phyloP scores from a whole-genome alignment of 768 basidiomycete species.

The Lactarius tabidus region DNA sequence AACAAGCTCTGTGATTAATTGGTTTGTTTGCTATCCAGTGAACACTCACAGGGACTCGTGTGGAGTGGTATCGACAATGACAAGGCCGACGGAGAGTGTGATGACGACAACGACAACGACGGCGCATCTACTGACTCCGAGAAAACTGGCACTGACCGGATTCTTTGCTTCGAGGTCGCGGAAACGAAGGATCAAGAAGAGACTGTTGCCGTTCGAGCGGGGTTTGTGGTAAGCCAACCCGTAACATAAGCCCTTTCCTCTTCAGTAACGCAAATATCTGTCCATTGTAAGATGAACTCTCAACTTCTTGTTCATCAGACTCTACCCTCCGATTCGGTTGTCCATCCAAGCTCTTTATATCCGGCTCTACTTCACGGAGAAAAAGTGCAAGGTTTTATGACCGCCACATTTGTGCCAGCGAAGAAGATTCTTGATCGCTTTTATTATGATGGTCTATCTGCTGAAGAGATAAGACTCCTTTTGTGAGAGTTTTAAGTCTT shows the following conservation, averaged over 20 bases:
- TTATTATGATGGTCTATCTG: background rate
- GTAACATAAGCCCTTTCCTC: too few relatives aligned
- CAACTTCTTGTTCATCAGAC: background rate
- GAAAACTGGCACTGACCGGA: conserved; percentile 42
- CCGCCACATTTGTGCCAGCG: conserved; percentile 1
- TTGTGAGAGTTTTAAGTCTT: background rate
- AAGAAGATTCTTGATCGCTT: background rate
- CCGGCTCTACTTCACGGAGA: conserved; percentile 24
- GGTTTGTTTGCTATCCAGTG: conserved; percentile 46
- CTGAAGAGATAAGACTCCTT: background rate
- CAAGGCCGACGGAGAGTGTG: too few relatives aligned
- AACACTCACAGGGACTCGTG: conserved; percentile 44
- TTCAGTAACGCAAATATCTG: background rate
- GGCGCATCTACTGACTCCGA: conserved; percentile 35
- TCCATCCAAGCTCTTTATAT: background rate
- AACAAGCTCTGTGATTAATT: conserved; percentile 46
- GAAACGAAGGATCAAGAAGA: conserved; percentile 59
- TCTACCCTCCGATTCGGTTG: rapidly evolving
- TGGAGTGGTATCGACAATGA: conserved; percentile 37
- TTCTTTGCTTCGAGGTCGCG: conserved; percentile 51
- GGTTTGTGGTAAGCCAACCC: conserved; percentile 42
- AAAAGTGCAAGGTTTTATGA: conserved; percentile 25
- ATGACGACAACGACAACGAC: conserved; percentile 5
- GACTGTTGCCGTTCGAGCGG: conserved; percentile 39
- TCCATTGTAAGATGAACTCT: background rate